Base-by-base conservation (phyloP, 345 rosid genomes). In the Erysimum cheiranthoides region DNA sequence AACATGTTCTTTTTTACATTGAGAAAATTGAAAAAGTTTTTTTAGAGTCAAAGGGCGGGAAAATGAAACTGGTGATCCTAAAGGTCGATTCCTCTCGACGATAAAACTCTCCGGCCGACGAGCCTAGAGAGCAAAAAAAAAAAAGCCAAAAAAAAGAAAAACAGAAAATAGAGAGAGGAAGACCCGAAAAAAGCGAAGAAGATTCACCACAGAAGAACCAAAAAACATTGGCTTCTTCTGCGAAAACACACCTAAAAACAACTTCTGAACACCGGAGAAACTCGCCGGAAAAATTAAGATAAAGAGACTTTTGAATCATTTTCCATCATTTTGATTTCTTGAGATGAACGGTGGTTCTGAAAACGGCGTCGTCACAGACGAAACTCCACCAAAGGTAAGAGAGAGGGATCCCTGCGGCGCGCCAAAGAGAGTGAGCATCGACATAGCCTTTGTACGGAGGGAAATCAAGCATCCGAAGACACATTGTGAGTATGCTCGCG, bases 321-420 rank as follows among this genome's bases (percentile, higher is more conserved):
- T 36, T 3, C 4, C 66, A 47, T 84, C 84, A 89, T 68, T 84
- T 85, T 4, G 61, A 47, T 73, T 90, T 94, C 85, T 88, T 93
- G 36, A 85, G 78, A 66, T 78, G 82, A 75, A 82, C 76, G 16
- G 85, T 54, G 62, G 98, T 88, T 66, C 88, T 73, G 69, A 87
- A 86, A 74, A 85, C 90, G 0, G 95, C 95, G 42, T 94, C 97
- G 40, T 92, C 96, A 66, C 89, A 81, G 62, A 83, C 83, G 76
- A 94, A 92, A 80, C 97, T 90, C 98, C 98, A 94, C 88, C 89
- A 90, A 27, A 91, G 71, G 68, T 87, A 92, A 14, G 93, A 77
- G 17, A 94, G 87, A 14, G 95, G 96, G 74, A 94, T 83, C 52
- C 83, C 80, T 5, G 84, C 75, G 17, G 87, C 89, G 46, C 90